Percentiles rank a stretch among this genome's conserved stretches.
These are phyloP conservation scores for Nymphaea colorata DNA, from an alignment of 164 flowering plant species.

Conservation along the genomic window DNA sequence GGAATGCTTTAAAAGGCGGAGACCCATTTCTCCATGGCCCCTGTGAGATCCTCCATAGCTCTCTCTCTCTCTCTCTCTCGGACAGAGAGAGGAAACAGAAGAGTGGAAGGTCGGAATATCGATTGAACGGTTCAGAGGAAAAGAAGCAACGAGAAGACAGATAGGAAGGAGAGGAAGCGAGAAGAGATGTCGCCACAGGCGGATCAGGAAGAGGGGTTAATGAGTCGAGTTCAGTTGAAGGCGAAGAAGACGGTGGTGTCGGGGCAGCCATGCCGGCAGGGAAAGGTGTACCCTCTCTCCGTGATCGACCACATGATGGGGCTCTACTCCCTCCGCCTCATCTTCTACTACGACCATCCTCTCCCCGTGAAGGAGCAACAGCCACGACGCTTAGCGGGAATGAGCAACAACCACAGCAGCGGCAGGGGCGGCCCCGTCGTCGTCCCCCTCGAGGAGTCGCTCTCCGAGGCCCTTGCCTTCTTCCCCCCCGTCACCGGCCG, in stretches of 20 bases:
- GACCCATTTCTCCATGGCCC: no score
- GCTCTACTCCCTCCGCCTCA: conserved; percentile 35
- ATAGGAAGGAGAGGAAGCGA: no score
- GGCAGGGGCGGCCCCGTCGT: conserved; percentile 1
- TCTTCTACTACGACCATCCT: conserved; percentile 41
- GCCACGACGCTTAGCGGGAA: background rate
- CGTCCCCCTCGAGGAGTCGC: conserved; percentile 25
- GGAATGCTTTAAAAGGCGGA: no score
- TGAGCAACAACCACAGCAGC: background rate
- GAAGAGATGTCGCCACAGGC: no score
- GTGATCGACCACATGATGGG: conserved; percentile 52
- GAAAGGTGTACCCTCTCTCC: conserved; percentile 29
- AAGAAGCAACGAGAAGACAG: no score
- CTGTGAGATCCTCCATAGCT: no score
- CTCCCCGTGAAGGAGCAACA: conserved; percentile 1
- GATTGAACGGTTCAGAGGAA: no score
- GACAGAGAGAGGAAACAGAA: no score
- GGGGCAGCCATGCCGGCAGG: conserved; percentile 56
- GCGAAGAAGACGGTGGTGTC: conserved; percentile 48
- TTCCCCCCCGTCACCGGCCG: conserved; percentile 64
- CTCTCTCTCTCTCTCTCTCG: no score
- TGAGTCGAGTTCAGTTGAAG: background rate
- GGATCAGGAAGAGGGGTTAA: no score
- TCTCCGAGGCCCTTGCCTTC: conserved; percentile 29
- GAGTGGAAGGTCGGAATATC: no score